Conservation (phyloP, 1,284 basidiomycete species). For the Sparassis latifolia region DNA sequence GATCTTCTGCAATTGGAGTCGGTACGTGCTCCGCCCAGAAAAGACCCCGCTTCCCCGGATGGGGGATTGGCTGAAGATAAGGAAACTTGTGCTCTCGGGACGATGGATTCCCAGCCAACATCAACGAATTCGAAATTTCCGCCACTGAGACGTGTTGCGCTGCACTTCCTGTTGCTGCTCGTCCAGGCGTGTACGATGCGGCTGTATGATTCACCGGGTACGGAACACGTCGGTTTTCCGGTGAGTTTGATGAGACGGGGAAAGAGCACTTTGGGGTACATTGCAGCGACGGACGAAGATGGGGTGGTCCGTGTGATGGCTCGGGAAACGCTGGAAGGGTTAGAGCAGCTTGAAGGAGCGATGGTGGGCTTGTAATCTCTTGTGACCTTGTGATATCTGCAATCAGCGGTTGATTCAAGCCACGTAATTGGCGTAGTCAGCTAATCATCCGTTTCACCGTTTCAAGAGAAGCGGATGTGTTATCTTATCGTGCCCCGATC, state of each 20-base stretch:
- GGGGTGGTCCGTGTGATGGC: constrained; percentile 74
- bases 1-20: constrained; percentile 79
- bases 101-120: constrained; percentile 50
- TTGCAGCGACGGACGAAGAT: constrained; percentile 71
- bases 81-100: constrained; percentile 16
- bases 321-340: constrained; percentile 55
- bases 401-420: too few species aligned
- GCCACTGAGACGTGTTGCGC: constrained; percentile 72
- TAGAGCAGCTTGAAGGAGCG: constrained; percentile 47
- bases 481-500: too few species aligned
- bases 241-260: constrained; percentile 42
- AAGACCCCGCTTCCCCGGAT: constrained; percentile 9
- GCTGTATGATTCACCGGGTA: constrained; percentile 34
- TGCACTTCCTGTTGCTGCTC: constrained; percentile 71
- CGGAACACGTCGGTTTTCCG: constrained; percentile 25
- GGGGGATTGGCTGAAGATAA: not conserved
- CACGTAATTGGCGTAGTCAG: too few species aligned
- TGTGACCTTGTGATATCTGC: too few species aligned
- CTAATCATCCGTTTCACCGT: too few species aligned
- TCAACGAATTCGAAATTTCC: constrained; percentile 64
- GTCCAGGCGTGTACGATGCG: constrained; percentile 46
- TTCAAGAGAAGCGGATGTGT: too few species aligned
- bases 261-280: constrained; percentile 63
- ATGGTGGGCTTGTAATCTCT: constrained; percentile 34
- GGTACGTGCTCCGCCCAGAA: constrained; percentile 24